Base-by-base conservation (phyloP, 1,284 basidiomycete genomes). In the Meira miltonrushii region DNA sequence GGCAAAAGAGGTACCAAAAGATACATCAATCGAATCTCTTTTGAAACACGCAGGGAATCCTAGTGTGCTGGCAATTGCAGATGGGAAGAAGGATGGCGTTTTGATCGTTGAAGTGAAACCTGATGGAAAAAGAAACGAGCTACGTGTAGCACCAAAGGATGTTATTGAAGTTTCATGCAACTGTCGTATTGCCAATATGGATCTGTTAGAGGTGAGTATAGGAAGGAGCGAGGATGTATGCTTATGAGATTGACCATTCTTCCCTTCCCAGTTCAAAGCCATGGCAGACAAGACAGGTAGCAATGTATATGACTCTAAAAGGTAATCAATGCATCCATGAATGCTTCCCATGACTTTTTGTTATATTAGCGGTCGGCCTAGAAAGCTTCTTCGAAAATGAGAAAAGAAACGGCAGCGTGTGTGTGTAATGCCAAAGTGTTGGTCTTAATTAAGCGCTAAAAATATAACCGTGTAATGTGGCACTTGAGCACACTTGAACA, bases 81-180 rank as follows among this genome's bases (percentile, higher is more conserved):
- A 53, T 38, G 50, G 28, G 7, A 53, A 53, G 15, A 2, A 13
- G 28, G 15, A 39, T 15, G 37, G 50, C 39, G 4, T 53, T 13
- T 25, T 53, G 38, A 33, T 53, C 12, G 50, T 53, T 17, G 17
- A 53, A 25, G 13, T 53, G 11, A 53, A 38, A 41, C 5, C 23
- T 2, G 39, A 28, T 12, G 50, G 12, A n/a, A 39, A 53, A 6
- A 33, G 23, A 17, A 19, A 53, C 28, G 37, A 39, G 23, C 15
- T 53, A 19, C 17, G 28, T 8, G 50, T 53, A 7, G 50, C 50
- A 12, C 50, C 50, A 19, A 53, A 53, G 11, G 39, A 41, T 41
- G 38, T 53, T 5, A 53, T 53, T 25, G 50, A 53, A 25, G 28
- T 53, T 21, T 53, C 21, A 17, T 53, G 21, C 6, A 53, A 53